Conservation (phyloP, 176 grass and related monocot species). For the Puccinellia tenuiflora region DNA sequence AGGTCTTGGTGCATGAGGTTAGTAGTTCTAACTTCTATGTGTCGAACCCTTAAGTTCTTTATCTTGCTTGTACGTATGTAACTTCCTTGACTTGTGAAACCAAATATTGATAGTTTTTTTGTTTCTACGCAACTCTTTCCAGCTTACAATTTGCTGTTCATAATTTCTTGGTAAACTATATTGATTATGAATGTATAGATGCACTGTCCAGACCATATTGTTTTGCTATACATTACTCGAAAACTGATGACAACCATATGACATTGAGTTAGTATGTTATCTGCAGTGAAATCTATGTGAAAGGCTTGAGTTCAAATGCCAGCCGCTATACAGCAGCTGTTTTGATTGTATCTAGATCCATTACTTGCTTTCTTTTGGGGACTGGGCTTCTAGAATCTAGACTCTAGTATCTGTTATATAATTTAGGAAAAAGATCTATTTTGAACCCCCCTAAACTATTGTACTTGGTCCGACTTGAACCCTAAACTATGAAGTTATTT, state of each 20-base stretch:
- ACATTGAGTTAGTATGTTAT: background rate
- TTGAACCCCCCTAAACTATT: background rate
- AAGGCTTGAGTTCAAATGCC: background rate
- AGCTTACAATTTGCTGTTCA: background rate
- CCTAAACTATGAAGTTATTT: background rate
- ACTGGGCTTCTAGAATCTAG: background rate
- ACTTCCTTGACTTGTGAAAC: background rate
- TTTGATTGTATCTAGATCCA: background rate
- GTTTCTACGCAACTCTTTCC: background rate
- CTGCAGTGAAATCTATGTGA: background rate
- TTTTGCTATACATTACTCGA: background rate
- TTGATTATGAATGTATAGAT: background rate
- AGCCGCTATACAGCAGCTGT: background rate
- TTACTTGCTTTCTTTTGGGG: background rate
- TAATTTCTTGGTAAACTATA: constrained; percentile 3
- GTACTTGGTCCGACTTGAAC: background rate
- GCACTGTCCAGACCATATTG: background rate
- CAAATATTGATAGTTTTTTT: constrained; percentile 1
- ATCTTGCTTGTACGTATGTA: constrained; percentile 10
- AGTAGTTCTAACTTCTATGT: constrained; percentile 17
- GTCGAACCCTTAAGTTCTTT: constrained; percentile 12
- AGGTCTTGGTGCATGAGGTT: constrained; percentile 86
- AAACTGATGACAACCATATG: background rate
- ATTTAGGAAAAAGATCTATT: background rate
- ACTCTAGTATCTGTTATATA: background rate